Conservation (phyloP, 306 rosid genomes). For the Lupinus albus region DNA sequence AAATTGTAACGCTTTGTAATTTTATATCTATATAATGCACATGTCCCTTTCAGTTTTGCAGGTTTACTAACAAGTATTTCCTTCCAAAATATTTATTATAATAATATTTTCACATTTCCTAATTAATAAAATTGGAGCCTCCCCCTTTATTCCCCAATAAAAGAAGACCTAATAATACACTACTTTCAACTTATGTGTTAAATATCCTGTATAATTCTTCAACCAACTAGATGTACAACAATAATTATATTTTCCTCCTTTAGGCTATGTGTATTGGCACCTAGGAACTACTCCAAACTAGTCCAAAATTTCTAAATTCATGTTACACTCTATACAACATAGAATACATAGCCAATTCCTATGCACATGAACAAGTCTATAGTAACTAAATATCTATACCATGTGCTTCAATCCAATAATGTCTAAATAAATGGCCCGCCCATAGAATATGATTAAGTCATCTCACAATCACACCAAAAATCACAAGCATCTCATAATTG, state of each 20-base stretch:
- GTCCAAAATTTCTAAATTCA: conserved; percentile 39
- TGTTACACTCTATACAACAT: conserved; percentile 17
- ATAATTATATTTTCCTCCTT: conserved; percentile 29
- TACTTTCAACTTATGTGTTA: conserved; percentile 10
- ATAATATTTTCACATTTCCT: too few species aligned
- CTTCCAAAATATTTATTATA: too few species aligned
- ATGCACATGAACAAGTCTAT: conserved; percentile 38
- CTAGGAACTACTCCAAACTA: conserved; percentile 37
- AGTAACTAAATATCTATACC: conserved; percentile 33
- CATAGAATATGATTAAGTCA: conserved; percentile 43
- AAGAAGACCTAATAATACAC: conserved; percentile 20
- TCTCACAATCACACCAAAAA: conserved; percentile 45
- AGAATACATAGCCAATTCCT: conserved; percentile 27
- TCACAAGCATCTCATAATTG: conserved; percentile 44
- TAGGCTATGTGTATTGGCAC: conserved; percentile 38
- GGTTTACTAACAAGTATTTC: neutral
- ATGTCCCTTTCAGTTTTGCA: neutral
- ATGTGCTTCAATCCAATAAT: conserved; percentile 45
- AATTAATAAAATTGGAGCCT: conserved; percentile 1
- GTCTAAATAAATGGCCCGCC: conserved; percentile 41
- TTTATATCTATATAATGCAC: conserved; percentile 10
- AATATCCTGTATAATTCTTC: conserved; percentile 27
- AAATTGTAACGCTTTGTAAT: neutral
- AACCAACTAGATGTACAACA: conserved; percentile 36
- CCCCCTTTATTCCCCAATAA: conserved; percentile 12